Evolutionary conservation across 768 basidiomycete genomes (phyloP).

Genomic region (Amanita jacksonii): DNA sequence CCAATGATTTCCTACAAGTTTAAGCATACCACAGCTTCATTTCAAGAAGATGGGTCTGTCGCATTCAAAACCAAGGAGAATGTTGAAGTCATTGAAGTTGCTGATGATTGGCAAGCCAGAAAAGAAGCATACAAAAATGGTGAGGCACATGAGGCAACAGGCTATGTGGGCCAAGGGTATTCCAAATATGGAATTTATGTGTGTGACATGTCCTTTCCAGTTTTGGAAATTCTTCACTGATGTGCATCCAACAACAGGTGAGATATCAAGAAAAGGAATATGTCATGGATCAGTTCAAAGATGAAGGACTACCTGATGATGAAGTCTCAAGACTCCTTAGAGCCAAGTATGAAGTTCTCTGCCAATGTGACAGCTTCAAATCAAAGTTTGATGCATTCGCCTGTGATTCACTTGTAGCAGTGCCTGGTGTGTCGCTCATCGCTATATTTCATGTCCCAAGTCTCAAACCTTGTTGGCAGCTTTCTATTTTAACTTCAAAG

Average conservation of each 20-base stretch:
- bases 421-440: no score
- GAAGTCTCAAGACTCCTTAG: background rate
- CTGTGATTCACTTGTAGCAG: no score
- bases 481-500: no score
- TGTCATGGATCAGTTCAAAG: no score
- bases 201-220: background rate
- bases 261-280: slow-evolving; percentile 8
- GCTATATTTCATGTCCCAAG: no score
- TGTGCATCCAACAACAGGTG: slow-evolving; percentile 1
- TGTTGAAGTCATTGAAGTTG: background rate
- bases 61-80: background rate
- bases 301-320: slow-evolving; percentile 1
- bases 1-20: background rate
- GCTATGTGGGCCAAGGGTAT: slow-evolving; percentile 3
- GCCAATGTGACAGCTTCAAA: no score
- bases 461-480: no score
- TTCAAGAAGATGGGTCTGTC: background rate
- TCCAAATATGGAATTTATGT: slow-evolving; percentile 11
- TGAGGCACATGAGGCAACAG: background rate
- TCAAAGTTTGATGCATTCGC: no score
- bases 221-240: background rate
- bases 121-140: no score
- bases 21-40: background rate
- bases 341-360: no score
- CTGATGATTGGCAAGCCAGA: no score